A percentile compares a stretch with the other conserved stretches of the same genome.
Conservation (phyloP, 805 yeast species). For the Candida sanyiensis region DNA sequence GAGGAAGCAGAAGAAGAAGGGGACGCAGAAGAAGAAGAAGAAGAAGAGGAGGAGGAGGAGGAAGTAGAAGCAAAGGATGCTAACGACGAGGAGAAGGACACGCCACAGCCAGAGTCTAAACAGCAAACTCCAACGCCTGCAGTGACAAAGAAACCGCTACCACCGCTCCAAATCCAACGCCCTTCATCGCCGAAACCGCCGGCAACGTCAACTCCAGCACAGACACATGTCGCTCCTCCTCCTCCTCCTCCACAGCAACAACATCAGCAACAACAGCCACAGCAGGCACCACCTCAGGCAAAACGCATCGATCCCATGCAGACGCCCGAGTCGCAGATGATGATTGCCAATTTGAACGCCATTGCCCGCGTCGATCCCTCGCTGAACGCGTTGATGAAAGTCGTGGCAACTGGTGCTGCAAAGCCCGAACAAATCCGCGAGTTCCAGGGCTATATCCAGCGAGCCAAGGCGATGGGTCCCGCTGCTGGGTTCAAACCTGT, state of each 20-base stretch:
- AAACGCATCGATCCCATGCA: constrained; percentile 37
- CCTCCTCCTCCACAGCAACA: neutral
- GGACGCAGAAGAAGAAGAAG: constrained; percentile 2
- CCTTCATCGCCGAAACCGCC: constrained; percentile 3
- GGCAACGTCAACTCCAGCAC: constrained; percentile 9
- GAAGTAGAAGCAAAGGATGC: neutral
- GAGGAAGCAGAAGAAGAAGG: constrained; percentile 1
- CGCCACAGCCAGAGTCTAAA: constrained; percentile 1
- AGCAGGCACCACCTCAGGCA: constrained; percentile 17
- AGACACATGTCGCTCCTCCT: constrained; percentile 8
- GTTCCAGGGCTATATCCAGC: constrained; percentile 75
- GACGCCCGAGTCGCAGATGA: constrained; percentile 63
- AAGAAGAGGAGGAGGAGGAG: neutral
- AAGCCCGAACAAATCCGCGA: constrained; percentile 61
- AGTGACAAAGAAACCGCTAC: constrained; percentile 11
- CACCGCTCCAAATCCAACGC: constrained; percentile 14
- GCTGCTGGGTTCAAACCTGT: constrained; percentile 34
- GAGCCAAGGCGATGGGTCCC: constrained; percentile 71
- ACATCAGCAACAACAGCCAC: neutral
- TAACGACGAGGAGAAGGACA: neutral
- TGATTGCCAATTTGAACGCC: constrained; percentile 79
- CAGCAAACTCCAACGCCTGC: neutral
- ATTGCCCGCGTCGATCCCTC: constrained; percentile 72
- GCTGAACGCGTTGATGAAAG: constrained; percentile 68
- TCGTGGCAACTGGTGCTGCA: constrained; percentile 82